These are phyloP conservation scores for Coelastrella sp. DNA, from an alignment of 139 green algal species.

Conservation along the genomic window DNA sequence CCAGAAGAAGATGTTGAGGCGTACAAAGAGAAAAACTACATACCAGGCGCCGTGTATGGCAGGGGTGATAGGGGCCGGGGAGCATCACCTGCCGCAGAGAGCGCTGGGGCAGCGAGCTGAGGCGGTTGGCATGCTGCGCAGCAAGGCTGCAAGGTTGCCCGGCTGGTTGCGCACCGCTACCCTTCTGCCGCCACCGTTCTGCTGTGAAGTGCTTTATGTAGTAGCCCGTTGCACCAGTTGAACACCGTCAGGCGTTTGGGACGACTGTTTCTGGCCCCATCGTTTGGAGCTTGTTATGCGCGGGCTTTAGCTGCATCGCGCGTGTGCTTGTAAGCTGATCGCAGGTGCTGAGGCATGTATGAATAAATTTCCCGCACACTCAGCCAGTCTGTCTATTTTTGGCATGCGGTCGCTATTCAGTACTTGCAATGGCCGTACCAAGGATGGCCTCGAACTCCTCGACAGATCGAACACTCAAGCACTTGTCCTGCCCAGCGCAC, in stretches of 20 bases:
- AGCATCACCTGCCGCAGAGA: neutral
- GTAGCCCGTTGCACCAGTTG: too few relatives aligned
- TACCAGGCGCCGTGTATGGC: slow-evolving; percentile 66
- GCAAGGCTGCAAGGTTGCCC: too few relatives aligned
- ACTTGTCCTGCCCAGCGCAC: neutral
- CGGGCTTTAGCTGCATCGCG: too few relatives aligned
- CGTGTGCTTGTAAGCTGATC: too few relatives aligned
- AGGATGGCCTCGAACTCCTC: neutral
- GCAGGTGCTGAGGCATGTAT: too few relatives aligned
- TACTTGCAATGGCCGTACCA: neutral
- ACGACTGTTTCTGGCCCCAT: too few relatives aligned
- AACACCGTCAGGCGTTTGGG: too few relatives aligned
- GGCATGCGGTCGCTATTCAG: too few relatives aligned
- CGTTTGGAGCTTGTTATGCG: too few relatives aligned
- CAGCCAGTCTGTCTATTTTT: too few relatives aligned
- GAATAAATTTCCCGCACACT: too few relatives aligned
- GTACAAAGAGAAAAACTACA: slow-evolving; percentile 46
- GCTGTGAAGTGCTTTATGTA: too few relatives aligned
- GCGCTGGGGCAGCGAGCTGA: neutral
- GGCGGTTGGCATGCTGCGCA: neutral
- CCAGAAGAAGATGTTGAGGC: slow-evolving; percentile 61
- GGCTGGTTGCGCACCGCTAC: neutral
- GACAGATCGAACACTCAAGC: neutral
- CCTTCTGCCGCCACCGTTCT: neutral
- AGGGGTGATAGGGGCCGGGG: neutral